Base-by-base conservation (phyloP, 805 yeast species). In the Cyberlindnera suaveolens region DNA sequence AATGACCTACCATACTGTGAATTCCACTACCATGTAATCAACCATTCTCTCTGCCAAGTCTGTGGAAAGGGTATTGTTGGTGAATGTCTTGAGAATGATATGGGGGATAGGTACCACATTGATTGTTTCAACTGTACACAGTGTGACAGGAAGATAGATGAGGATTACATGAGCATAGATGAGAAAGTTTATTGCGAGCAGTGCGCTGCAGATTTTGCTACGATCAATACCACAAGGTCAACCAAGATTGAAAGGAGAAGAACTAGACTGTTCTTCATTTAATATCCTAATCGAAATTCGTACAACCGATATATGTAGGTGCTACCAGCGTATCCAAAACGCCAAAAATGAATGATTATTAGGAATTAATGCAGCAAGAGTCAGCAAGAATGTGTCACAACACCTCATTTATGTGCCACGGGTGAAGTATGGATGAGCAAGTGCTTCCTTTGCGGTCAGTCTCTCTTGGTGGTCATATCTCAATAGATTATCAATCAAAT, bases 401-500 rank as follows among this genome's bases (percentile, higher is more conserved):
- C 17, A 30, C 16, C 7, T n/a, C 20, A 31, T 23, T n/a, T 10
- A 31, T 32, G 32, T 58, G 60, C 14, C 18, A n/a, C 40, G 60
- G 62, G 38, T 57, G 56, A 44, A 68, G 61, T 53, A 74, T 3
- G 70, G 63, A 65, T 88, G 96, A 13, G 65, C 77, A 84, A 88
- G 80, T 23, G 96, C 93, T 62, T 90, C 96, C 61, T 74, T 77
- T 1, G 96, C 96, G 6, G 96, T 87, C 37, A 87, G 72, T 61
- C 96, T 75, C 60, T 83, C 84, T 60, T 85, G 88, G 62, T 90
- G 96, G 61, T 90, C 96, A 58, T 86, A 89, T 46, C 85, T 75
- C 53, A 89, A 70, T 48, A 90, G 68, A 54, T 80, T 76, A 61
- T 86, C 96, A 50, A 89, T 77, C 56, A 89, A 78, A 61, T 89